phyloP scores from a whole-genome alignment of 257 asterid genomes.

The Leptodermis oblonga region DNA sequence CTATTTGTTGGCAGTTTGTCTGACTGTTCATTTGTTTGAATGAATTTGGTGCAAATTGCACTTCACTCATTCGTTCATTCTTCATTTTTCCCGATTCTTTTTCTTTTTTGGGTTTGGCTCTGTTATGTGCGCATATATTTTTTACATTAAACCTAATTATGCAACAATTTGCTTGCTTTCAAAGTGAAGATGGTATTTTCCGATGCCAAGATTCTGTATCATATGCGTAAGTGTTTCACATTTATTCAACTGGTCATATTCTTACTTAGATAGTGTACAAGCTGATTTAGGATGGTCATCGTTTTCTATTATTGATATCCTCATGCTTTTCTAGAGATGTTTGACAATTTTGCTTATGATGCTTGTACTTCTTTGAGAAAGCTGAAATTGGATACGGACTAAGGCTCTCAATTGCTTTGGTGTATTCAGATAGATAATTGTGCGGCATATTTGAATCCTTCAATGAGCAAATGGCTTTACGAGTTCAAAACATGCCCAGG shows the following conservation, averaged over 20 bases:
- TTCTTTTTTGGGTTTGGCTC: background rate
- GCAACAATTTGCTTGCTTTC: background rate
- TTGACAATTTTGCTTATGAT: background rate
- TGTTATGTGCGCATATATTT: background rate
- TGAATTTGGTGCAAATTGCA: background rate
- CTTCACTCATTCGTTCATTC: background rate
- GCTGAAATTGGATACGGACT: slow-evolving; percentile 7
- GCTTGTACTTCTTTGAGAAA: background rate
- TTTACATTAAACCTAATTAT: background rate
- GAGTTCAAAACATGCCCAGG: slow-evolving; percentile 25
- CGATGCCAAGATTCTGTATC: background rate
- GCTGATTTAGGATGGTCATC: slow-evolving; percentile 7
- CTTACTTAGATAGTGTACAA: background rate
- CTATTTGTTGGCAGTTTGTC: background rate
- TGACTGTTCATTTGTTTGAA: background rate
- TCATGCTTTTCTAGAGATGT: background rate
- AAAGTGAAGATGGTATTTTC: background rate
- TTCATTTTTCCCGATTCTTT: background rate
- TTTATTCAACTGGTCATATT: background rate
- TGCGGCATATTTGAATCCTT: slow-evolving; percentile 27
- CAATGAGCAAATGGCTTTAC: slow-evolving; percentile 31
- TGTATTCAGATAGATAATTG: slow-evolving; percentile 22
- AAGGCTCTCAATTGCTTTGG: slow-evolving; percentile 6
- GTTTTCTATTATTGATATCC: background rate
- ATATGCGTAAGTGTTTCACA: background rate